Evolutionary conservation across 257 asterid genomes (phyloP).

Genomic region (Anisodus tanguticus): DNA sequence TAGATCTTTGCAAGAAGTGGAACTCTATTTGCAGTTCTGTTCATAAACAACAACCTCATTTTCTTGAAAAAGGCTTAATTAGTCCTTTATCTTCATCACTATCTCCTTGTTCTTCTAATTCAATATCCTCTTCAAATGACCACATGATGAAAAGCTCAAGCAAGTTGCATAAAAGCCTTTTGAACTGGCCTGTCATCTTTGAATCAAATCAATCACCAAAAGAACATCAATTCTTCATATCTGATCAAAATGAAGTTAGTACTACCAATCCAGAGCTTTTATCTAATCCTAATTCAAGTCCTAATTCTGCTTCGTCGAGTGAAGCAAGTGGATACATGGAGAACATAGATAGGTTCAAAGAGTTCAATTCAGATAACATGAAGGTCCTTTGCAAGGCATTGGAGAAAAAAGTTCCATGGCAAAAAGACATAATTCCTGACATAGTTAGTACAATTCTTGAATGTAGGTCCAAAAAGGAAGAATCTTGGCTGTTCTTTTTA

Average conservation of each 20-base stretch:
- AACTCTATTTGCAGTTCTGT: slow-evolving; percentile 80
- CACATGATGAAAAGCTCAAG: slow-evolving; percentile 37
- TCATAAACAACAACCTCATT: slow-evolving; percentile 66
- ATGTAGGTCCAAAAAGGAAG: slow-evolving; percentile 60
- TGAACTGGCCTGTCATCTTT: slow-evolving; percentile 55
- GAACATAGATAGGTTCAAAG: slow-evolving; percentile 42
- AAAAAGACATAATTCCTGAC: slow-evolving; percentile 52
- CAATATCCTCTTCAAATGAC: slow-evolving; percentile 69
- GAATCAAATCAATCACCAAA: slow-evolving; percentile 43
- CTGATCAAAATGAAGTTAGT: slow-evolving; percentile 38
- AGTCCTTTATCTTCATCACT: slow-evolving; percentile 51
- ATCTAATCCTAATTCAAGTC: slow-evolving; percentile 92
- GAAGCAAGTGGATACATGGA: slow-evolving; percentile 71
- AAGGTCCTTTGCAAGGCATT: slow-evolving; percentile 53
- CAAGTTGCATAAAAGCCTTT: slow-evolving; percentile 46
- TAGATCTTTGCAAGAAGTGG: slow-evolving; percentile 84
- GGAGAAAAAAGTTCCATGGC: slow-evolving; percentile 72
- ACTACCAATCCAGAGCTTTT: slow-evolving; percentile 68
- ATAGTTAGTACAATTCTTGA: slow-evolving; percentile 57
- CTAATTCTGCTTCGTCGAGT: slow-evolving; percentile 95
- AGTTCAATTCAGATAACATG: slow-evolving; percentile 47
- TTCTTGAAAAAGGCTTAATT: slow-evolving; percentile 57
- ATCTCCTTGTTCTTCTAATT: slow-evolving; percentile 76
- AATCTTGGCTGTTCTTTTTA: slow-evolving; percentile 67
- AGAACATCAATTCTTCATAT: slow-evolving; percentile 50